Conservation (phyloP, 176 grass and related monocot genomes). For the Eremochloa ophiuroides region DNA sequence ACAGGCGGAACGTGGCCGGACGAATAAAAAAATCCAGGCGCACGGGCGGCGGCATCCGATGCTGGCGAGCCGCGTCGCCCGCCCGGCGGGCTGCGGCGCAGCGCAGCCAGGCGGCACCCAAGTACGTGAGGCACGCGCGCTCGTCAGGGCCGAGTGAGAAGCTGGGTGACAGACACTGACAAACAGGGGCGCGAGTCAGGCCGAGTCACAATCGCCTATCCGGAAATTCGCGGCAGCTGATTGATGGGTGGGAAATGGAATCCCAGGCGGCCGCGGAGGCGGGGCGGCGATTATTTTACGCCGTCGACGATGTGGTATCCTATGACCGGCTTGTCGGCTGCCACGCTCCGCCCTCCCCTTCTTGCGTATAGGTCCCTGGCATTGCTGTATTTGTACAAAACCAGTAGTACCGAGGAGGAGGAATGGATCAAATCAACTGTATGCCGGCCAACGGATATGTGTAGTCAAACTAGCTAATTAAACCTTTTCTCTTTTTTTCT, state of each 20-base stretch:
- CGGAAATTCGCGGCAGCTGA: constrained; percentile 28
- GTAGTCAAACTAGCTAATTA: too few relatives aligned
- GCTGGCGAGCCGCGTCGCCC: neutral
- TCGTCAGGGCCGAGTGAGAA: too few relatives aligned
- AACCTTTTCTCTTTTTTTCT: too few relatives aligned
- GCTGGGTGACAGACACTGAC: too few relatives aligned
- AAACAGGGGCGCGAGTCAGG: too few relatives aligned
- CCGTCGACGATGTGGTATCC: constrained; percentile 37
- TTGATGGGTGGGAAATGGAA: too few relatives aligned
- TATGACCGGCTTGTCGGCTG: constrained; percentile 42
- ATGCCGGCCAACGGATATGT: neutral
- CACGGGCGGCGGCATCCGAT: constrained; percentile 43
- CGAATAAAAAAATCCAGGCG: constrained; percentile 21
- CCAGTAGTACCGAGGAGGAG: neutral
- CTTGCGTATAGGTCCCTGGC: neutral
- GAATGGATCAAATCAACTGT: neutral
- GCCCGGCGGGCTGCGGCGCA: too few relatives aligned
- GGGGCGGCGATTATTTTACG: constrained; percentile 23
- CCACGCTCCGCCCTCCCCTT: neutral
- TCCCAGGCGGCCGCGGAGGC: constrained; percentile 30
- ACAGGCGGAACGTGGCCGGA: constrained; percentile 19
- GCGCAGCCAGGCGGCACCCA: neutral
- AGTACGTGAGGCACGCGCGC: constrained; percentile 22
- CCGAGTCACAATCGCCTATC: constrained; percentile 3
- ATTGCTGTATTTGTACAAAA: neutral